Conservation (phyloP, 257 asterid genomes). For the Perilla frutescens region DNA sequence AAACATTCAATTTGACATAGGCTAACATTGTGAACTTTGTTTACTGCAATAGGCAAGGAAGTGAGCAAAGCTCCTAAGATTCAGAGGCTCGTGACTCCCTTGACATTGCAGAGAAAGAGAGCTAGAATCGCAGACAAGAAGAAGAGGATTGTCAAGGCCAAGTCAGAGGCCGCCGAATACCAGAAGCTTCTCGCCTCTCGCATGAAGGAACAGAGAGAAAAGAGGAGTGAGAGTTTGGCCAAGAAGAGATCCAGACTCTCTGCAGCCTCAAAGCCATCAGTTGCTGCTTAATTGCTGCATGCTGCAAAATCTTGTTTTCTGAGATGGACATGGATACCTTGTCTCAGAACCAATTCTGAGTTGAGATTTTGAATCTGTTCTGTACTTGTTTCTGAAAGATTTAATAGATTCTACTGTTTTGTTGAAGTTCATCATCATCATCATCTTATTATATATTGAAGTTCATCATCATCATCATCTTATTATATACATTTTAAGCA, state of each 20-base stretch:
- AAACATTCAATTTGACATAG: not conserved
- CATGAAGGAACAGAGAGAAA: conserved; percentile 81
- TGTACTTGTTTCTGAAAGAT: conserved; percentile 3
- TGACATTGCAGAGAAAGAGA: conserved; percentile 81
- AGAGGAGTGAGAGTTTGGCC: conserved; percentile 78
- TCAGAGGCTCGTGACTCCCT: conserved; percentile 83
- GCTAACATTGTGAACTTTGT: not conserved
- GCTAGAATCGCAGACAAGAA: conserved; percentile 78
- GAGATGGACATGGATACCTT: not conserved
- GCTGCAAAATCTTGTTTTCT: not conserved
- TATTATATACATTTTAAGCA: not conserved
- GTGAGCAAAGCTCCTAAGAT: conserved; percentile 83
- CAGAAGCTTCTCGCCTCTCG: conserved; percentile 76
- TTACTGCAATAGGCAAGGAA: conserved; percentile 54
- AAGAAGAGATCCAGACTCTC: conserved; percentile 79
- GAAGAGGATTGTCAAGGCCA: conserved; percentile 78
- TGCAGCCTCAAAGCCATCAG: conserved; percentile 58
- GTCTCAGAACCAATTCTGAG: conserved; percentile 9
- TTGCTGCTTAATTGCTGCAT: conserved; percentile 35
- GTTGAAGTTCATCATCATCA: not conserved
- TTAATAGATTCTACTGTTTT: not conserved
- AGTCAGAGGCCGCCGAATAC: conserved; percentile 76
- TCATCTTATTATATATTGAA: not conserved
- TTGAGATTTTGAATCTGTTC: conserved; percentile 40
- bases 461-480: conserved; percentile 1